Evolutionary conservation across 2,329 filamentous ascomycete genomes (phyloP).

Genomic region (Arthrocladium fulminans): DNA sequence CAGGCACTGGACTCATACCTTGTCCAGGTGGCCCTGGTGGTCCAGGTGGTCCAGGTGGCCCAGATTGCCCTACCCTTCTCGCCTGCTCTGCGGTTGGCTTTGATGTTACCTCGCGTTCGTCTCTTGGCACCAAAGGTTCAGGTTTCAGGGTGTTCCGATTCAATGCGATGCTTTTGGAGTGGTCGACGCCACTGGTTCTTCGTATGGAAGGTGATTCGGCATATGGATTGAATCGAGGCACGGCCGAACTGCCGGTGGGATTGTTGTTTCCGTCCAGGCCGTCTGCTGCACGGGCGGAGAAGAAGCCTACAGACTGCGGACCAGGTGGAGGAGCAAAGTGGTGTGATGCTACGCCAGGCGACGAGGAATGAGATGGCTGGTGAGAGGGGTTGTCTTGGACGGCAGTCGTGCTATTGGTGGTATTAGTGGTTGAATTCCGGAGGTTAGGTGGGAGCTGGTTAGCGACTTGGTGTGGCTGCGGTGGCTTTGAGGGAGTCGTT

Average conservation of each 20-base stretch:
- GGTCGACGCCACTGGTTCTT: conserved; percentile 80
- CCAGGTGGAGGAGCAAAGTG: conserved; percentile 12
- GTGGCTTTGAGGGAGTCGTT: conserved; percentile 18
- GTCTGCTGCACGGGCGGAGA: conserved; percentile 59
- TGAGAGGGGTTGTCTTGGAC: conserved; percentile 5
- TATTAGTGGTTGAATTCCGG: conserved; percentile 1
- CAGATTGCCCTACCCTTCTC: conserved; percentile 13
- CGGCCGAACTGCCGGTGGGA: conserved; percentile 35
- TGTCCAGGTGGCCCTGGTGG: neutral
- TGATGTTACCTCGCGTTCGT: neutral
- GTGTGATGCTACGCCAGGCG: conserved; percentile 17
- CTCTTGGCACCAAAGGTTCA: neutral
- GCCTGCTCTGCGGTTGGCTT: conserved; percentile 12
- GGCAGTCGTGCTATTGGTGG: conserved; percentile 5
- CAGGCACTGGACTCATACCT: conserved; percentile 23
- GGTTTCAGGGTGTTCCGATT: conserved; percentile 32
- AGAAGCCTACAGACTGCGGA: conserved; percentile 51
- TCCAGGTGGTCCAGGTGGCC: no score
- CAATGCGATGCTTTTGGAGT: conserved; percentile 65
- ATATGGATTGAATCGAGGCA: conserved; percentile 60
- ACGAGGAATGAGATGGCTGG: conserved; percentile 13
- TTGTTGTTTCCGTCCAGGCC: conserved; percentile 45
- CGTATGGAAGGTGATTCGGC: conserved; percentile 76
- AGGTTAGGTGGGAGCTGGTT: conserved; percentile 10
- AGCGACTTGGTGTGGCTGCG: conserved; percentile 1